Conservation (phyloP, 2,329 filamentous ascomycete species). For the Verruconis gallopava region DNA sequence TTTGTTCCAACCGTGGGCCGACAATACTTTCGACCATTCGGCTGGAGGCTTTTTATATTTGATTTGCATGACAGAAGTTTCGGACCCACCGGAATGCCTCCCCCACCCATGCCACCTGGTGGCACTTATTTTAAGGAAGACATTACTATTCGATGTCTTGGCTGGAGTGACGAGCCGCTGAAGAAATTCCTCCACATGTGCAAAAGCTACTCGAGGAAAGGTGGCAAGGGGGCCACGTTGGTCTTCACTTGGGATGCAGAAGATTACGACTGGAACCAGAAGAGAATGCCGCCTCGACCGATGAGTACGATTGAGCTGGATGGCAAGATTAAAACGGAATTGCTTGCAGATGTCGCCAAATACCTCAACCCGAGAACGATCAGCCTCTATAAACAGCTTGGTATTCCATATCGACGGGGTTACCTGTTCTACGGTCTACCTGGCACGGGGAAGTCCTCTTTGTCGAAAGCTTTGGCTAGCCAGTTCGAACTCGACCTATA, state of each 20-base stretch:
- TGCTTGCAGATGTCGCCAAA: slow-evolving; percentile 4
- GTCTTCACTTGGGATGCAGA: background rate
- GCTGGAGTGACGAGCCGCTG: slow-evolving; percentile 4
- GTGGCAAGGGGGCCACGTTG: background rate
- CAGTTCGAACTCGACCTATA: slow-evolving; percentile 31
- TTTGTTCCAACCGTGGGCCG: background rate
- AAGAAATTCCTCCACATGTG: background rate
- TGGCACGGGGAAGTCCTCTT: slow-evolving; percentile 65
- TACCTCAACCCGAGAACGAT: slow-evolving; percentile 52
- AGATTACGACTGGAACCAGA: too few species aligned
- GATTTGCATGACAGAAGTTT: too few species aligned
- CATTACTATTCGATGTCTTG: slow-evolving; percentile 3
- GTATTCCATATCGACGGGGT: slow-evolving; percentile 74
- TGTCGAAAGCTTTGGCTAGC: slow-evolving; percentile 31
- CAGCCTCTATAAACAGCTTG: slow-evolving; percentile 69
- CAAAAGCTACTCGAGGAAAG: background rate
- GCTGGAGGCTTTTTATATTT: background rate
- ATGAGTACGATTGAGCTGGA: slow-evolving; percentile 7
- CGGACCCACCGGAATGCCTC: too few species aligned
- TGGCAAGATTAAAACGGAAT: background rate
- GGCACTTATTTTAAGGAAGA: too few species aligned
- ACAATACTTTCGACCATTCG: background rate
- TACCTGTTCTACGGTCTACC: slow-evolving; percentile 68
- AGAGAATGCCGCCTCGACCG: background rate
- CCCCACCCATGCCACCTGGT: too few species aligned